Evolutionary conservation across 371 early-diverging fungal species (phyloP).

Genomic region (Mucor irregularis): DNA sequence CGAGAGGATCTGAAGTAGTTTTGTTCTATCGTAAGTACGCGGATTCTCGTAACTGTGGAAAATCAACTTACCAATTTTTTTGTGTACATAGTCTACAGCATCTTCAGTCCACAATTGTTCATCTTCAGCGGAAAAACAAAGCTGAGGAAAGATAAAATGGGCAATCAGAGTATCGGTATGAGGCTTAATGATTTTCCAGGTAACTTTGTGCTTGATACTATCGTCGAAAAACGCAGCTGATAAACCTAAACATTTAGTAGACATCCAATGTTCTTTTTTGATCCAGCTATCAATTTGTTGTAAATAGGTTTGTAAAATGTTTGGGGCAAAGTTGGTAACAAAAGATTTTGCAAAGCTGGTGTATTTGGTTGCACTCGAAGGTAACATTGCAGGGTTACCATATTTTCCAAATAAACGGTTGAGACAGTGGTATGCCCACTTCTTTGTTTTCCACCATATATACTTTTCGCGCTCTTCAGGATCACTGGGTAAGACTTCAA

Average conservation of each 20-base stretch:
- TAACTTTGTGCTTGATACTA: conserved; percentile 80
- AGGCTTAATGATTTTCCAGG: conserved; percentile 87
- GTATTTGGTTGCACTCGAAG: conserved; percentile 54
- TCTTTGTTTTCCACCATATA: conserved; percentile 90
- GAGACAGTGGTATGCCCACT: conserved; percentile 89
- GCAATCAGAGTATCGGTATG: conserved; percentile 75
- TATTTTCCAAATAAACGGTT: conserved; percentile 80
- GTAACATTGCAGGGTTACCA: conserved; percentile 70
- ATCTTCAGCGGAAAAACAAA: conserved; percentile 83
- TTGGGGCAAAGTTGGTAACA: conserved; percentile 81
- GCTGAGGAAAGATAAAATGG: conserved; percentile 86
- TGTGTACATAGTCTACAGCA: conserved; percentile 89
- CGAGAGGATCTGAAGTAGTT: conserved; percentile 60
- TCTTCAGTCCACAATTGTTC: conserved; percentile 89
- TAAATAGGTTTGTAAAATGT: conserved; percentile 78
- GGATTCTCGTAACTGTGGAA: no score
- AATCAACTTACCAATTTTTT: conserved; percentile 55
- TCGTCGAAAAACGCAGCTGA: conserved; percentile 58
- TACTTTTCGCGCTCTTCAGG: conserved; percentile 70
- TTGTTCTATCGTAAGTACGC: no score
- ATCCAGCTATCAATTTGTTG: conserved; percentile 75
- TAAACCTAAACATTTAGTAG: conserved; percentile 51
- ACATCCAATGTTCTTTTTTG: conserved; percentile 65
- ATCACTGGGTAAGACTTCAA: conserved; percentile 53
- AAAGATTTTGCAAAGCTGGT: conserved; percentile 77